These are phyloP conservation scores for Capsella rubella DNA, from an alignment of 441 rosid species.

Conservation along the genomic window DNA sequence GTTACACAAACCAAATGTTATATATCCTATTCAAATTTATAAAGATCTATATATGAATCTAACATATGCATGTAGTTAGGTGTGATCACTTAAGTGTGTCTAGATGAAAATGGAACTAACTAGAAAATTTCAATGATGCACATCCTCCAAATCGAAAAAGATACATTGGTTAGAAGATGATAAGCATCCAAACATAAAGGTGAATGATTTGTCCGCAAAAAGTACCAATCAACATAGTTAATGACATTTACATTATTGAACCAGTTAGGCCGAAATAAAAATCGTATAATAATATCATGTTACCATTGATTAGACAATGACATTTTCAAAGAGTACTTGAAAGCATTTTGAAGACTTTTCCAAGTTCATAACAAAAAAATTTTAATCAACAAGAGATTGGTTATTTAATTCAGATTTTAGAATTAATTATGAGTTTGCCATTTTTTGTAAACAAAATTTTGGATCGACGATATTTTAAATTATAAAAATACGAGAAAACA, in stretches of 20 bases:
- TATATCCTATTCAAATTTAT: neutral
- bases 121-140: neutral
- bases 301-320: constrained; percentile 20
- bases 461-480: too few species aligned
- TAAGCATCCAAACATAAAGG: neutral
- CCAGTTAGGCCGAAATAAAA: neutral
- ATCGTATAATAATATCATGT: constrained; percentile 6
- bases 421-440: too few species aligned
- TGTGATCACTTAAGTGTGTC: neutral
- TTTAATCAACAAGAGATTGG: too few species aligned
- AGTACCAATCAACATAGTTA: neutral
- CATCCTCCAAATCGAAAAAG: neutral
- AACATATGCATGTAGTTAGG: neutral
- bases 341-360: neutral
- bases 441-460: too few species aligned
- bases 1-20: neutral
- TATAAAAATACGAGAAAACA: too few species aligned
- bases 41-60: neutral
- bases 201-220: constrained; percentile 7
- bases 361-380: too few species aligned
- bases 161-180: constrained; percentile 6
- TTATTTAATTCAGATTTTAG: too few species aligned
- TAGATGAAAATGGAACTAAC: neutral
- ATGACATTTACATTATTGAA: constrained; percentile 24
- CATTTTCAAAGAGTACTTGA: constrained; percentile 13